These are phyloP conservation scores for Metschnikowia aberdeeniae DNA, from an alignment of 805 yeast species.

Conservation along the genomic window DNA sequence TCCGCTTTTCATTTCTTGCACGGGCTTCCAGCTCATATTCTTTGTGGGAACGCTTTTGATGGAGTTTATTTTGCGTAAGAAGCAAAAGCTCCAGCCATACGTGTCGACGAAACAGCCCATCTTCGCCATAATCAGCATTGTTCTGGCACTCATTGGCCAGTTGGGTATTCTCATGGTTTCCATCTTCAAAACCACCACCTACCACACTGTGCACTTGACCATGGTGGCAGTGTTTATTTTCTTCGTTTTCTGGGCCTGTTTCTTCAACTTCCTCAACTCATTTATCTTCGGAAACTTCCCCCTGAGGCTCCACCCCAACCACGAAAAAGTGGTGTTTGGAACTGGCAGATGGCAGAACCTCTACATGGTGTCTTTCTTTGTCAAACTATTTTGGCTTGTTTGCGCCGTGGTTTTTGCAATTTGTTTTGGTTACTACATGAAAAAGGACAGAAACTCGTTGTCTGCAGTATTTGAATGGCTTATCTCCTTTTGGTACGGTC, in stretches of 20 bases:
- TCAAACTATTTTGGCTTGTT: conserved; percentile 63
- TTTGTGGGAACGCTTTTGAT: conserved; percentile 59
- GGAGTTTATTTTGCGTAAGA: conserved; percentile 60
- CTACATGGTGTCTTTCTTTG: conserved; percentile 45
- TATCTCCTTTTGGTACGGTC: conserved; percentile 79
- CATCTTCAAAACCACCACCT: conserved; percentile 61
- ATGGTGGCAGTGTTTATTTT: conserved; percentile 75
- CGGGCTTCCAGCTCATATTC: conserved; percentile 73
- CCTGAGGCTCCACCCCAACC: conserved; percentile 32
- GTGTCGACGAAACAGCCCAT: conserved; percentile 39
- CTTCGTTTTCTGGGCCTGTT: conserved; percentile 51
- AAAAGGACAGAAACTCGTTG: conserved; percentile 34
- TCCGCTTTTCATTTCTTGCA: conserved; percentile 77
- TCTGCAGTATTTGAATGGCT: conserved; percentile 82
- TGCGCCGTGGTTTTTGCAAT: conserved; percentile 66
- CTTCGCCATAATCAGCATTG: conserved; percentile 39
- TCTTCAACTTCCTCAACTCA: conserved; percentile 34
- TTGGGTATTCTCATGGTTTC: conserved; percentile 72
- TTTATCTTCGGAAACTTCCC: conserved; percentile 39
- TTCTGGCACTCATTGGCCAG: conserved; percentile 56
- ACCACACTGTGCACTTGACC: conserved; percentile 55
- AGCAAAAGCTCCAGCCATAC: conserved; percentile 53
- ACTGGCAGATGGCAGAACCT: conserved; percentile 33
- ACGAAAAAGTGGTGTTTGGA: conserved; percentile 40
- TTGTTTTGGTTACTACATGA: conserved; percentile 52